phyloP scores from a whole-genome alignment of 2,329 filamentous ascomycete genomes.

The Magnaporthiopsis rhizophila region DNA sequence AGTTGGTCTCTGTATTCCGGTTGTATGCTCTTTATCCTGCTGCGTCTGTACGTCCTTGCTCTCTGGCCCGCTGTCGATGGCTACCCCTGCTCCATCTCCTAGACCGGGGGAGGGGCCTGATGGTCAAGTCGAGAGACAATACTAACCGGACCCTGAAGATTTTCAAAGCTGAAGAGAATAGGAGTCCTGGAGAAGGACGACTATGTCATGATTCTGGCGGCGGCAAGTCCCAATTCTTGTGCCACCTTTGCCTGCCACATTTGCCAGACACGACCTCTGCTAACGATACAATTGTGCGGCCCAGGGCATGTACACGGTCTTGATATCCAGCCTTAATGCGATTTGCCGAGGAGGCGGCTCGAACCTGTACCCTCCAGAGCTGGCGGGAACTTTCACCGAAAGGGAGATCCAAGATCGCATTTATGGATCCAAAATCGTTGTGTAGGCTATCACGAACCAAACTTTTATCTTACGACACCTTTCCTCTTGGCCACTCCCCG shows the following conservation, averaged over 20 bases:
- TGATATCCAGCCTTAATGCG: conserved; percentile 32
- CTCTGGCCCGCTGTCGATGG: neutral
- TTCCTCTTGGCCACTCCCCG: too few relatives aligned
- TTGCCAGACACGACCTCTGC: neutral
- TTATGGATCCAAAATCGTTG: conserved; percentile 33
- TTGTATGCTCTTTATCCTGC: conserved; percentile 8
- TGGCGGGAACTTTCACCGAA: conserved; percentile 25
- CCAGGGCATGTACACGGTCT: conserved; percentile 25
- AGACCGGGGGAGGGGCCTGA: too few relatives aligned
- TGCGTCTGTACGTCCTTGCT: conserved; percentile 7
- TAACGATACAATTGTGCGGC: neutral
- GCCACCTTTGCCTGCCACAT: neutral
- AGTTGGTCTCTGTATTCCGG: conserved; percentile 11
- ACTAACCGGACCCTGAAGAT: neutral
- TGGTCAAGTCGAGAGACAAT: neutral
- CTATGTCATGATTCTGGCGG: conserved; percentile 11
- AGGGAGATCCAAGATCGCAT: conserved; percentile 31
- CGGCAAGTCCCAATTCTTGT: neutral
- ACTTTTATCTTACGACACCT: neutral
- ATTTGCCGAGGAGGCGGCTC: conserved; percentile 31
- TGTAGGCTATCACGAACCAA: conserved; percentile 12
- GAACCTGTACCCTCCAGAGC: conserved; percentile 31
- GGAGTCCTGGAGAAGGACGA: conserved; percentile 10
- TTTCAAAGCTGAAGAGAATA: conserved; percentile 2
- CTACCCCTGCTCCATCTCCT: too few relatives aligned